A percentile compares a stretch with the other conserved stretches of the same genome.
These are phyloP conservation scores for Talaromyces ruber DNA, from an alignment of 495 filamentous ascomycete genomes.

Conservation along the genomic window DNA sequence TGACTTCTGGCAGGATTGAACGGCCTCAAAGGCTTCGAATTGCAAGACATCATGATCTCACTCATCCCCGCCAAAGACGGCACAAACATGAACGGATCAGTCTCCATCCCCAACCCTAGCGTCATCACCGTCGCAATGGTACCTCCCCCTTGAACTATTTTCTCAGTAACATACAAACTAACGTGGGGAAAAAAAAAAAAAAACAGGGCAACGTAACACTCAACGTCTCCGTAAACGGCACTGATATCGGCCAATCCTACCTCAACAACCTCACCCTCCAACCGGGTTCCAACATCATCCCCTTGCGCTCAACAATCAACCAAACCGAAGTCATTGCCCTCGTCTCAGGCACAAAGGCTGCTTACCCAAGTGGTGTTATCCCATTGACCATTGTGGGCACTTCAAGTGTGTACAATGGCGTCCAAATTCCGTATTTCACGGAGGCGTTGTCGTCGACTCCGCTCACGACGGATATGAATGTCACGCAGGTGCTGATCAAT, in stretches of 20 bases:
- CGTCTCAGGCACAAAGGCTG: slow-evolving; percentile 22
- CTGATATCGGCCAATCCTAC: slow-evolving; percentile 43
- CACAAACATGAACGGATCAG: slow-evolving; percentile 56
- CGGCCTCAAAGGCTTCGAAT: slow-evolving; percentile 49
- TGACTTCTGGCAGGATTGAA: slow-evolving; percentile 40
- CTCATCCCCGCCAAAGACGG: slow-evolving; percentile 26
- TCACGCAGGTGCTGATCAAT: slow-evolving; percentile 24
- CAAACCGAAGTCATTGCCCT: slow-evolving; percentile 35
- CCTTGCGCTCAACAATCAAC: slow-evolving; percentile 46
- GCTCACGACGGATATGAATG: slow-evolving; percentile 32
- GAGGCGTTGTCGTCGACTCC: slow-evolving; percentile 33
- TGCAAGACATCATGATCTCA: slow-evolving; percentile 43
- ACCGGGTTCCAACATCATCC: slow-evolving; percentile 52
- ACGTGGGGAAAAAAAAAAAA: not conserved
- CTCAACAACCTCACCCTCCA: slow-evolving; percentile 49
- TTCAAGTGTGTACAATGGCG: slow-evolving; percentile 46
- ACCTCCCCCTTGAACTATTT: slow-evolving; percentile 9
- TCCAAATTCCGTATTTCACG: slow-evolving; percentile 54
- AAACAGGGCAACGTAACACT: slow-evolving; percentile 64
- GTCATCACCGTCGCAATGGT: slow-evolving; percentile 57
- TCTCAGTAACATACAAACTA: not conserved
- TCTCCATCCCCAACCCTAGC: slow-evolving; percentile 63
- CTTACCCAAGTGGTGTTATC: slow-evolving; percentile 46
- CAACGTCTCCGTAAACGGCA: slow-evolving; percentile 43
- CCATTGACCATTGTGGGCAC: slow-evolving; percentile 53